phyloP scores from a whole-genome alignment of 1,139 yeast genomes.

The Debaryomyces nepalensis region DNA sequence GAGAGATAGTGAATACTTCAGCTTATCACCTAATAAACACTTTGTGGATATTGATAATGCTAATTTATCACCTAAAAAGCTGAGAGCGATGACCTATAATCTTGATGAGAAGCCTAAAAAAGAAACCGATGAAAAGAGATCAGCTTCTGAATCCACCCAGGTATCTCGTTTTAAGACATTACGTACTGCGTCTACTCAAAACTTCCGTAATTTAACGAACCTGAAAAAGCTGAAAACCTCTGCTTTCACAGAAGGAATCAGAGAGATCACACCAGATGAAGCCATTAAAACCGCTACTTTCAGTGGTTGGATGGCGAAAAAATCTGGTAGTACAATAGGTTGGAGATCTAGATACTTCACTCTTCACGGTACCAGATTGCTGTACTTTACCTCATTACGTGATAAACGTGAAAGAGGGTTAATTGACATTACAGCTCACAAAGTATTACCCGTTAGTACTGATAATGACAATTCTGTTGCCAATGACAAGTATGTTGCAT shows the following conservation, averaged over 20 bases:
- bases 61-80: slow-evolving; percentile 44
- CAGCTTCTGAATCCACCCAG: slow-evolving; percentile 37
- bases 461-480: slow-evolving; percentile 60
- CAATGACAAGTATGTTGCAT: slow-evolving; percentile 77
- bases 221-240: slow-evolving; percentile 72
- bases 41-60: slow-evolving; percentile 38
- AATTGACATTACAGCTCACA: slow-evolving; percentile 93
- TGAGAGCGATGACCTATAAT: slow-evolving; percentile 30
- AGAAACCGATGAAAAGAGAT: slow-evolving; percentile 35
- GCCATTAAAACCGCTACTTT: slow-evolving; percentile 76
- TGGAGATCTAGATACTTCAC: slow-evolving; percentile 93
- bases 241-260: slow-evolving; percentile 92
- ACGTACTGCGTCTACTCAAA: slow-evolving; percentile 49
- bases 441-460: slow-evolving; percentile 66
- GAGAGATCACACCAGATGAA: slow-evolving; percentile 73
- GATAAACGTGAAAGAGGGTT: slow-evolving; percentile 89
- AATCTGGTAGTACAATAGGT: slow-evolving; percentile 78
- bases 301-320: slow-evolving; percentile 96
- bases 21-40: slow-evolving; percentile 19
- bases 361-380: slow-evolving; percentile 88
- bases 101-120: slow-evolving; percentile 12
- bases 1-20: slow-evolving; percentile 12
- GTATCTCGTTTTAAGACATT: slow-evolving; percentile 45
- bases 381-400: slow-evolving; percentile 79
- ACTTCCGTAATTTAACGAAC: slow-evolving; percentile 46